Evolutionary conservation across 139 green algal species (phyloP).

Genomic region (Nannochloris sp.): DNA sequence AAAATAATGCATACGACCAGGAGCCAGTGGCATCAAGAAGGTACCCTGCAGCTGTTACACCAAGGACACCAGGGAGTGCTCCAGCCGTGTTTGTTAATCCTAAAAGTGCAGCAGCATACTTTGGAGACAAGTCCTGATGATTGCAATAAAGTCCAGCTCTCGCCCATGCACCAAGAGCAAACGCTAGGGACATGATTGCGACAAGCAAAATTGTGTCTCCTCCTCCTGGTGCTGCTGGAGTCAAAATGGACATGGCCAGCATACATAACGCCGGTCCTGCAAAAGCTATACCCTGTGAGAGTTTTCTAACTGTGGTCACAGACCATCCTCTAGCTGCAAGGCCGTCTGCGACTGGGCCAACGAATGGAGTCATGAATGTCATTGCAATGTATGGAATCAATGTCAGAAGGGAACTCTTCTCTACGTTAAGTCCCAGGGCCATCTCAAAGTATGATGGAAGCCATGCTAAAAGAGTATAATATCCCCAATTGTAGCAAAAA

Average conservation of each 20-base stretch:
- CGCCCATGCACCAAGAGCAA: conserved; percentile 52
- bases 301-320: conserved; percentile 60
- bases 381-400: conserved; percentile 83
- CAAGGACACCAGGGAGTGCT: conserved; percentile 63
- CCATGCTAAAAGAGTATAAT: conserved; percentile 95
- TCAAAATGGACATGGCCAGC: conserved; percentile 35
- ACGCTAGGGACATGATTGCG: conserved; percentile 39
- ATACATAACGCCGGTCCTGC: conserved; percentile 61
- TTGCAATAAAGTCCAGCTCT: conserved; percentile 75
- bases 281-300: conserved; percentile 64
- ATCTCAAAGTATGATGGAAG: conserved; percentile 95
- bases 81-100: conserved; percentile 69
- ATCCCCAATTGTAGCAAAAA: conserved; percentile 97
- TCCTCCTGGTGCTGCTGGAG: conserved; percentile 16
- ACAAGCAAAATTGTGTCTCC: conserved; percentile 30
- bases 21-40: conserved; percentile 47
- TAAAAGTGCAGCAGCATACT: conserved; percentile 64
- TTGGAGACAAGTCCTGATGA: conserved; percentile 75
- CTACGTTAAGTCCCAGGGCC: conserved; percentile 73
- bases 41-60: conserved; percentile 47
- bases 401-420: conserved; percentile 63
- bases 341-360: conserved; percentile 47
- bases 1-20: conserved; percentile 44
- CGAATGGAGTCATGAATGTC: conserved; percentile 74
- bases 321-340: conserved; percentile 44